Base-by-base conservation (phyloP, 2,329 filamentous ascomycete species). In the Cladosporium sp. region DNA sequence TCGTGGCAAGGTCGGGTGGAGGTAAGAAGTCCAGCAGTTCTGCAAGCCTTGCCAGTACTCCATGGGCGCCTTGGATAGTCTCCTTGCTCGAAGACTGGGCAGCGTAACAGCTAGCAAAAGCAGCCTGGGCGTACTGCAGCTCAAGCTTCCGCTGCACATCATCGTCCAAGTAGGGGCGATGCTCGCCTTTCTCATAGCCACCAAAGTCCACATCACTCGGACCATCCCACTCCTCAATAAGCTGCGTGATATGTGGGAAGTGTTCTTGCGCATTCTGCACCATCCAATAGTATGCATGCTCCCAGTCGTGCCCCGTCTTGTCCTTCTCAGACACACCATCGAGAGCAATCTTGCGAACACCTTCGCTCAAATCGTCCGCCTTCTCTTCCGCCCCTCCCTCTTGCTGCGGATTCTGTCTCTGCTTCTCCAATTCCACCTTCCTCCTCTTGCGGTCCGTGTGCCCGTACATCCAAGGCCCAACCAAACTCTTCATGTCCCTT, bases 401-500 rank as follows among this genome's bases (percentile, higher is more conserved):
- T 12, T 65, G 58, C 47, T 67, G 28, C 12, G 62, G 34, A 8
- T 66, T 30, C 28, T 66, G 66, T n/a, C 10, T 4, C n/a, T 52
- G 28, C 54, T 49, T 59, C 30, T 49, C 32, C 28, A 8, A 26
- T 18, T 67, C 65, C 15, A 74, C 59, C 66, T 72, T 74, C 47
- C 74, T 78, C 68, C 78, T 75, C 67, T 84, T 85, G 81, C 89
- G 88, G 64, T 88, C 85, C 24, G 78, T 83, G 60, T 87, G 83
- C 55, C 87, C 87, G 72, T 90, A 88, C 59, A 93, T 80, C 91
- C 91, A 94, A 2, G 91, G 91, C 0, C 88, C 88, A 59, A 93
- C 79, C 44, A 93, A 74, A 0, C 88, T 86, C 68, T 86, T 86
- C 65, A 93, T 74, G 73, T 93, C 90, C 65, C 90, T 85, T 1